Base-by-base conservation (phyloP, 2,329 filamentous ascomycete genomes). In the Aspergillus viridinutans region DNA sequence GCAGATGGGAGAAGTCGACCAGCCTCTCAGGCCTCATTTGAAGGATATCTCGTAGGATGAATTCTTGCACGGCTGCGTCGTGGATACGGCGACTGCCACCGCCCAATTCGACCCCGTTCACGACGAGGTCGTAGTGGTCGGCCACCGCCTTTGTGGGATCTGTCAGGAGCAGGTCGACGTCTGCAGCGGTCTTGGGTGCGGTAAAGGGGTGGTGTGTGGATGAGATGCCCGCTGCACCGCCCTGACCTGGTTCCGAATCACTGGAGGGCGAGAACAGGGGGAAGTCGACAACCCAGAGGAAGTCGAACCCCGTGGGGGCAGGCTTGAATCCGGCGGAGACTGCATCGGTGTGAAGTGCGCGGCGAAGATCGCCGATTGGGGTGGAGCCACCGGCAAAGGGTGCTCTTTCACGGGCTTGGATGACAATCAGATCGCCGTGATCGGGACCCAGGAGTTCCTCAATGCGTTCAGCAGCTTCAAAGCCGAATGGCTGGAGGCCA, bases 191-290 rank as follows among this genome's bases (percentile, higher is more conserved):
- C 38, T 90, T 85, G 0, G 94, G 94, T 0, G 94, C 90, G 0
- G 94, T 99, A 75, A 99, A 99, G 0, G 94, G 94, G 71, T 99
- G 94, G 69, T 99, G 94, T 0, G 92, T 96, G 0, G 93, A 87
- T 9, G 88, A 85, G 66, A 97, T 86, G 4, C 92, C 92, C 0
- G 92, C 85, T 1, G 80, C 74, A 20, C 92, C 92, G 53, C 90
- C 91, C 75, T 97, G 92, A 1, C 91, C 91, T 0, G 90, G 89
- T 49, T 89, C 78, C 12, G 82, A 79, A 52, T 82, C 85, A 53
- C 82, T 83, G 9, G 77, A 76, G 0, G 88, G 90, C 1, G 91
- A 92, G 77, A 99, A 99, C 66, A 99, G 85, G 12, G 94, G 94
- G 70, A 99, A 99, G 58, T 93, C 86, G 0, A 83, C 88, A 12